These are phyloP conservation scores for Psidium friedrichsthalianum DNA, from an alignment of 345 rosid genomes.

Conservation along the genomic window DNA sequence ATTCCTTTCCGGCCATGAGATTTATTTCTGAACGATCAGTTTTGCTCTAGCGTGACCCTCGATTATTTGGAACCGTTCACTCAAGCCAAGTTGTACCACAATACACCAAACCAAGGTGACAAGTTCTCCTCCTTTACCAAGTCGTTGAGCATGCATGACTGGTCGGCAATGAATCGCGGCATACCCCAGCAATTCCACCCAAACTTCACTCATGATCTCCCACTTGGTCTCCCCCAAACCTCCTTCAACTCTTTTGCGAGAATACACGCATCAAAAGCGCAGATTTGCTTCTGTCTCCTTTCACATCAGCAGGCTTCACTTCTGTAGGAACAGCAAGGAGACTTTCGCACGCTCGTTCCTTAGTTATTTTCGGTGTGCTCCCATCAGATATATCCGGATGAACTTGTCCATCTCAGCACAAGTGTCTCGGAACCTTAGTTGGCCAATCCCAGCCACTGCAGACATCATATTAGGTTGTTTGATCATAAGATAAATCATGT, in stretches of 20 bases:
- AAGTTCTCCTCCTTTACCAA: background rate
- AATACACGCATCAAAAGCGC: background rate
- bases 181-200: background rate
- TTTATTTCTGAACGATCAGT: background rate
- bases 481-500: background rate
- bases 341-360: rapidly evolving
- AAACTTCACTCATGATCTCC: rapidly evolving
- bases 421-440: background rate
- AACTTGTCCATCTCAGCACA: background rate
- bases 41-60: background rate
- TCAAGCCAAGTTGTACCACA: background rate
- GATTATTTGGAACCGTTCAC: background rate
- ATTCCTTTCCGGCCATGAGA: background rate
- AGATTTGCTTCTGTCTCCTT: background rate
- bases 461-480: background rate
- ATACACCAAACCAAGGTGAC: background rate
- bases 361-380: rapidly evolving
- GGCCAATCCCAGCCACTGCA: background rate
- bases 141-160: background rate
- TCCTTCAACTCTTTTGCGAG: rapidly evolving
- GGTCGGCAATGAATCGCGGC: background rate
- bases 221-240: background rate
- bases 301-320: background rate
- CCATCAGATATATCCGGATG: rapidly evolving
- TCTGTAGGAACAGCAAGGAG: rapidly evolving